Base-by-base conservation (phyloP, 306 rosid species). In the Trifolium pratense region DNA sequence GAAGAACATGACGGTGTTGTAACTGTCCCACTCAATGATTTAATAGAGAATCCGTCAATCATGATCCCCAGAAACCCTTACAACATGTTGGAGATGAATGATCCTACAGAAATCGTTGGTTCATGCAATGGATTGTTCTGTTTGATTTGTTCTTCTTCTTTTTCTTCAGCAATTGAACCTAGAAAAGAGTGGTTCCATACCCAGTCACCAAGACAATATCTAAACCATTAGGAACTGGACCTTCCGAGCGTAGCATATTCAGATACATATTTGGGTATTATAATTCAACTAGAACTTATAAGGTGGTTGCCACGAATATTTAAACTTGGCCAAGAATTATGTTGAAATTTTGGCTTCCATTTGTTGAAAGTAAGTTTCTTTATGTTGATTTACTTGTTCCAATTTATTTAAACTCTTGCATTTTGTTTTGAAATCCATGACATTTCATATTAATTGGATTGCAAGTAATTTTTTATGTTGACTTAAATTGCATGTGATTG, bases 91-190 rank as follows among this genome's bases (percentile, higher is more conserved):
- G 5, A 48, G 48, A 3, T 10, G 4, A 6, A 0, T 0, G 55
- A 48, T 48, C 5, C 4, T 16, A n/a, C 20, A 1, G 25, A 21
- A 1, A 21, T 21, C 2, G 25, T 59, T 59, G 66, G 66, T 59
- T 59, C 66, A 1, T 59, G 40, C 10, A 59, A 59, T 59, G 66
- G 66, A 31, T 59, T 59, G 20, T 0, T 59, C 3, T 59, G 66
- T n/a, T 59, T 59, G 39, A 10, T 58, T 0, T 39, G 18, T 25
- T 58, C n/a, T 21, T 21, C 25, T 1, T 21, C 25, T 21, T 21
- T 21, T 21, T 21, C 25, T 21, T 21, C 25, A 1, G 2, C 25
- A 21, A 21, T 12, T 42, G 48, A 12, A 3, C 31, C 31, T 26
- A 11, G 5, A 42, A 3, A 2, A 3, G 4, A 1, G 37, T 61